Evolutionary conservation across 371 early-diverging fungal species (phyloP).

Genomic region (Zychaea mexicana): DNA sequence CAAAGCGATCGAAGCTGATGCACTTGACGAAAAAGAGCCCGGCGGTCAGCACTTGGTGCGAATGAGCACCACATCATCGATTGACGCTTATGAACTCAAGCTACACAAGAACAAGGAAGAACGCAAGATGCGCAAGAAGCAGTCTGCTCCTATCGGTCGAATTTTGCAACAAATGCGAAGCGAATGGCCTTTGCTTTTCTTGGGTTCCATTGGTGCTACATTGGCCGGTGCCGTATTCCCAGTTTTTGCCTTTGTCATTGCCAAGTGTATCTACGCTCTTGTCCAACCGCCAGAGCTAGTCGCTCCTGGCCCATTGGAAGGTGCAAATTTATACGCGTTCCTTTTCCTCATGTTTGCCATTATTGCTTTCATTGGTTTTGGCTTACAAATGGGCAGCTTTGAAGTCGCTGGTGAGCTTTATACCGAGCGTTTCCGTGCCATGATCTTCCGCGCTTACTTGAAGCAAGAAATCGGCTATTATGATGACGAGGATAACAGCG

Average conservation of each 20-base stretch:
- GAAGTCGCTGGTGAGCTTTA: constrained; percentile 52
- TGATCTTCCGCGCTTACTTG: constrained; percentile 54
- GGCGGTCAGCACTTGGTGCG: too few species aligned
- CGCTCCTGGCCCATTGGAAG: constrained; percentile 32
- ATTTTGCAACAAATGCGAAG: constrained; percentile 38
- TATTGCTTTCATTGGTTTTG: constrained; percentile 43
- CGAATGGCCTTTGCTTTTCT: constrained; percentile 38
- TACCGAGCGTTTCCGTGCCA: constrained; percentile 55
- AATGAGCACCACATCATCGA: constrained; percentile 7
- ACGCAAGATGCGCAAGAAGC: constrained; percentile 26
- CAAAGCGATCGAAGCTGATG: too few species aligned
- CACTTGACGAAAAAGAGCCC: too few species aligned
- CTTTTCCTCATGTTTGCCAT: constrained; percentile 64
- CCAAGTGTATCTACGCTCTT: constrained; percentile 37
- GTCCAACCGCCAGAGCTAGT: constrained; percentile 58
- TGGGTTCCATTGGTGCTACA: constrained; percentile 48
- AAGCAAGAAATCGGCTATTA: constrained; percentile 84
- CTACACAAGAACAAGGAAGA: background rate
- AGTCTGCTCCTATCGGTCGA: constrained; percentile 41
- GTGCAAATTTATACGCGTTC: constrained; percentile 70
- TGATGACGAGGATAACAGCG: constrained; percentile 75
- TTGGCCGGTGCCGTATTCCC: constrained; percentile 55
- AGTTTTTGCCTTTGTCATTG: constrained; percentile 35
- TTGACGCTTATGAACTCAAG: constrained; percentile 27
- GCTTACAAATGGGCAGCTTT: constrained; percentile 31